phyloP scores from a whole-genome alignment of 371 early-diverging fungal species.

The Mortierella sp. region DNA sequence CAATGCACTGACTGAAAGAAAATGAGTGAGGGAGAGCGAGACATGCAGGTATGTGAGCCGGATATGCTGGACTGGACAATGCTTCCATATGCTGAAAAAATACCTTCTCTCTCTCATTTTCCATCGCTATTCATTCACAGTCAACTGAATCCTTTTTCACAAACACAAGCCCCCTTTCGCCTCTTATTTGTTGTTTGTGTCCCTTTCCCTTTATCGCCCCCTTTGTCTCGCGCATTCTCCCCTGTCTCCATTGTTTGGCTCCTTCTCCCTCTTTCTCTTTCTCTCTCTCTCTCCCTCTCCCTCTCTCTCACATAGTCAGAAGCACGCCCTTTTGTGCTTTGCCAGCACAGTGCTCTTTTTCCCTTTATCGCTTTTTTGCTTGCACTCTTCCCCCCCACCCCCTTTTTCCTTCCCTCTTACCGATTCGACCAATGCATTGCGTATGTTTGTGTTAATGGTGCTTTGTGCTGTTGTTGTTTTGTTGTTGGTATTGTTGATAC shows the following conservation, averaged over 20 bases:
- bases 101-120: neutral
- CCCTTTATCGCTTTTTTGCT: neutral
- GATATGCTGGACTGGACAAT: neutral
- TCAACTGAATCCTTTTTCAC: neutral
- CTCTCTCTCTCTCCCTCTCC: slow-evolving; percentile 1
- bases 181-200: neutral
- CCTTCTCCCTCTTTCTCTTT: neutral
- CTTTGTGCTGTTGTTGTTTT: no score
- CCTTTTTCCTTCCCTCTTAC: neutral
- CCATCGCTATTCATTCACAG: neutral
- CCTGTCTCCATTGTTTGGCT: neutral
- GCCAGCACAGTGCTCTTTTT: neutral
- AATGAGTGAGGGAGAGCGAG: neutral
- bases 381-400: neutral
- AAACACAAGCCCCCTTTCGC: neutral
- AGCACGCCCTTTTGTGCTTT: neutral
- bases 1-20: neutral
- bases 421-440: neutral
- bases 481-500: neutral
- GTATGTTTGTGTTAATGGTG: neutral
- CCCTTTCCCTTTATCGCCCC: neutral
- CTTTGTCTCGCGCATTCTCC: neutral
- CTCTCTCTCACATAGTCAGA: neutral
- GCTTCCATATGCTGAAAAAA: neutral
- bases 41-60: neutral